Base-by-base conservation (phyloP, 352 stramenopile genomes). In the Phytophthora pinifolia region DNA sequence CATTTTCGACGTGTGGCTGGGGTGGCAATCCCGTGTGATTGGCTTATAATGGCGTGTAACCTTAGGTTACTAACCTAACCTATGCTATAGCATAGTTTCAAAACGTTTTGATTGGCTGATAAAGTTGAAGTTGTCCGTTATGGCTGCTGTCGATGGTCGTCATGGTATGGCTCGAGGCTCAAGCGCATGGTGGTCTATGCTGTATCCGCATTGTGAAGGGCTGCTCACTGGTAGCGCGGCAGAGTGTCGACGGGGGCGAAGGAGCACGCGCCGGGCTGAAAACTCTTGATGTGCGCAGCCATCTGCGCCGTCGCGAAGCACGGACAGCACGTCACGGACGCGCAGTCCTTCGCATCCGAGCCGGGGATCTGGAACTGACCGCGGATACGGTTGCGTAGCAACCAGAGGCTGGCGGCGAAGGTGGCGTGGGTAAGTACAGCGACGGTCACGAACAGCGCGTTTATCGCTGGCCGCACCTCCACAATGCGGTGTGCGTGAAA, bases 271-370 rank as follows among this genome's bases (percentile, higher is more conserved):
- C 74, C 62, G 1, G 76, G 73, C 31, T 29, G 64, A 61, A 85
- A 86, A 56, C 74, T 83, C 46, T 79, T 79, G 46, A 82, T 64
- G 44, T 89, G 78, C 17, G 75, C 70, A 2, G 73, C 74, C 62
- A 89, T 80, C 53, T 89, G 78, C n/a, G 78, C 74, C 30, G 79
- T 74, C 6, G 64, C 53, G 55, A 76, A 85, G 65, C 73, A 82
- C 20, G 63, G 56, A 31, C 75, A 83, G 39, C 57, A 86, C 9
- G 52, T 66, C 14, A 66, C 59, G 4, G 59, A 54, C 46, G 65
- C 4, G n/a, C 44, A 77, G 60, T 86, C 74, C 6, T 66, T 51
- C 5, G 32, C 9, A 4, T 50, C 68, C 15, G 61, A 69, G n/a
- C 78, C 78, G 22, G 67, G 70, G 46, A 88, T 85, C 42, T 74